Evolutionary conservation across 148 eudicot species (phyloP).

Genomic region (Polygonum aviculare): DNA sequence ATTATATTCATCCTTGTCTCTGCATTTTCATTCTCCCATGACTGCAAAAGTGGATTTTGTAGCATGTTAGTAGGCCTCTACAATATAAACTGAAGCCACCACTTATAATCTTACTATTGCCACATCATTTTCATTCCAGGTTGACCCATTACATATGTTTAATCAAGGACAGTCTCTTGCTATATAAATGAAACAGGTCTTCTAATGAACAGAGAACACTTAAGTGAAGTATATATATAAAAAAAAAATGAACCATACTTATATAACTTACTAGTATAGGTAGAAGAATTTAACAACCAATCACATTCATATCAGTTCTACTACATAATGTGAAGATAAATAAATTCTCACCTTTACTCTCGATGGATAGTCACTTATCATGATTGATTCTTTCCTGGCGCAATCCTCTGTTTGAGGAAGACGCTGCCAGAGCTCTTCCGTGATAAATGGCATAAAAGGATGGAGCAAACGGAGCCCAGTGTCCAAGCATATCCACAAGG

Average conservation of each 20-base stretch:
- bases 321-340: neutral
- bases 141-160: neutral
- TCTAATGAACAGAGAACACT: neutral
- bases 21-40: slow-evolving; percentile 67
- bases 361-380: slow-evolving; percentile 73
- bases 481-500: slow-evolving; percentile 84
- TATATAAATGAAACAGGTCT: neutral
- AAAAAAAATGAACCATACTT: neutral
- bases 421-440: slow-evolving; percentile 96
- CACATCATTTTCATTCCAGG: neutral
- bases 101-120: neutral
- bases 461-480: slow-evolving; percentile 81
- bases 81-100: neutral
- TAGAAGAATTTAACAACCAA: neutral
- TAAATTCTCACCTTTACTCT: slow-evolving; percentile 39
- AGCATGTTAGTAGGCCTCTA: neutral
- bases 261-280: neutral
- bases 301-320: neutral
- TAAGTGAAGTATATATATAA: neutral
- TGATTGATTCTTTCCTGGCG: slow-evolving; percentile 63
- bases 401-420: slow-evolving; percentile 60
- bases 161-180: too few relatives aligned
- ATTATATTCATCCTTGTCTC: slow-evolving; percentile 70
- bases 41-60: slow-evolving; percentile 29
- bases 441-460: slow-evolving; percentile 92